Percentiles rank a stretch among this genome's conserved stretches.
These are phyloP conservation scores for Thielaviopsis punctulata DNA, from an alignment of 2,329 filamentous ascomycete species.

Conservation along the genomic window DNA sequence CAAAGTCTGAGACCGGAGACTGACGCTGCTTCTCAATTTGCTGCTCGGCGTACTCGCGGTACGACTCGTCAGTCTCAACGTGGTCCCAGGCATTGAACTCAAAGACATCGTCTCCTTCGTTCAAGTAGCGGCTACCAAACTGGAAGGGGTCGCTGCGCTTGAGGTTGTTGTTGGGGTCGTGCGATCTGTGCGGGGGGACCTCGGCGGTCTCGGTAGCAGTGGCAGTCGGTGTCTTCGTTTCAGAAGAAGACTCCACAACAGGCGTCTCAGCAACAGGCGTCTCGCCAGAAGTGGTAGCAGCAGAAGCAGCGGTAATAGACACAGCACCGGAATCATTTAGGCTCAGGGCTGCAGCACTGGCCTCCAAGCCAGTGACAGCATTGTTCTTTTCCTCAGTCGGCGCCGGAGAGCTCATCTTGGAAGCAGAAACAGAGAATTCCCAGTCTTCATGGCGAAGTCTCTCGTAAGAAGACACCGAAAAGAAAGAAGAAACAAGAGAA, in stretches of 20 bases:
- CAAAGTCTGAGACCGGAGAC: constrained; percentile 80
- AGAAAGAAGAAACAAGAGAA: constrained; percentile 2
- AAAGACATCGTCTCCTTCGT: constrained; percentile 76
- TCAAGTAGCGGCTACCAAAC: constrained; percentile 78
- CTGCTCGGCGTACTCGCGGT: constrained; percentile 67
- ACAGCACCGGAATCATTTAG: neutral
- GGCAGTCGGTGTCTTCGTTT: neutral
- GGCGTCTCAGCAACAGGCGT: neutral
- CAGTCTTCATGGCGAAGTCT: constrained; percentile 8
- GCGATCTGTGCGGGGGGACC: constrained; percentile 46
- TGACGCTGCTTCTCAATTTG: constrained; percentile 76
- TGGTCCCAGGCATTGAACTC: constrained; percentile 99
- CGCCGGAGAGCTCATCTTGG: constrained; percentile 11
- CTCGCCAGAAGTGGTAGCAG: neutral
- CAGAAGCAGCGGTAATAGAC: neutral
- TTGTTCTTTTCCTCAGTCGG: constrained; percentile 7
- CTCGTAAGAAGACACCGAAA: constrained; percentile 1
- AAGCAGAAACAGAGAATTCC: constrained; percentile 4
- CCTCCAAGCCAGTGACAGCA: constrained; percentile 5
- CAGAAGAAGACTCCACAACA: too few species aligned
- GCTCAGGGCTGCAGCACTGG: constrained; percentile 4
- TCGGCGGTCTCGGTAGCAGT: constrained; percentile 8
- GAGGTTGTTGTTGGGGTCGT: constrained; percentile 54
- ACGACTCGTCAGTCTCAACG: constrained; percentile 78
- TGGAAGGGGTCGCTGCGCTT: constrained; percentile 89